These are phyloP conservation scores for Sporopachydermia cereana DNA, from an alignment of 1,139 yeast species.

Conservation along the genomic window DNA sequence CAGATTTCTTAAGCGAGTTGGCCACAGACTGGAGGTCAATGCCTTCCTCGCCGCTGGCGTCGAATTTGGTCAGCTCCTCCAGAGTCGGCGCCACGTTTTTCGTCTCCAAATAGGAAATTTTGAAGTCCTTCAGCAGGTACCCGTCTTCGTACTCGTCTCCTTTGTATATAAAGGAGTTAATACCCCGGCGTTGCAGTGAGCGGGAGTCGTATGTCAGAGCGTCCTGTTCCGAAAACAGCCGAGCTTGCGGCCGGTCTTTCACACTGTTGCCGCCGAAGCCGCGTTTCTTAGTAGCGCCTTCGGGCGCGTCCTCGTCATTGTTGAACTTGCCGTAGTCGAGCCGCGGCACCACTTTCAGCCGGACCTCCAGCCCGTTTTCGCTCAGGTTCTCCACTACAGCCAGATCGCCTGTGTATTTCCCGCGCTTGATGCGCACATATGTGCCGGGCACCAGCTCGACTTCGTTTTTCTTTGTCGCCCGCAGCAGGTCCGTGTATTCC, in stretches of 20 bases:
- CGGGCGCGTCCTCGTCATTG: constrained; percentile 39
- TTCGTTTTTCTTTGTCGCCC: constrained; percentile 82
- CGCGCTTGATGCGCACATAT: constrained; percentile 81
- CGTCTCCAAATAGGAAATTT: constrained; percentile 68
- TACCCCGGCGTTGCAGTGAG: constrained; percentile 57
- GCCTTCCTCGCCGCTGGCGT: constrained; percentile 62
- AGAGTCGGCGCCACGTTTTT: constrained; percentile 79
- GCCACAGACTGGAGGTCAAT: constrained; percentile 81
- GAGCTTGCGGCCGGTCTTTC: constrained; percentile 69
- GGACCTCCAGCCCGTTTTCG: constrained; percentile 89
- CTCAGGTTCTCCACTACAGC: constrained; percentile 90
- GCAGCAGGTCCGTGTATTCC: constrained; percentile 86
- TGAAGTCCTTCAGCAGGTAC: constrained; percentile 74
- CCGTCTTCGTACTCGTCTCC: constrained; percentile 90
- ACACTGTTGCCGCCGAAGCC: constrained; percentile 31
- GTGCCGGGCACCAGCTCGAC: constrained; percentile 85
- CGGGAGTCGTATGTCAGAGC: constrained; percentile 45
- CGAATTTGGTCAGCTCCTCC: constrained; percentile 80
- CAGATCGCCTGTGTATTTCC: constrained; percentile 85
- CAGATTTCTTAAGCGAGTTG: constrained; percentile 61
- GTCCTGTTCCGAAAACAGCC: constrained; percentile 69
- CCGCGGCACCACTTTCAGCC: constrained; percentile 86
- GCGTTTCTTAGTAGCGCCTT: constrained; percentile 36
- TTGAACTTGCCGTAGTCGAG: constrained; percentile 74
- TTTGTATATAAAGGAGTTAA: constrained; percentile 60